Percentiles rank a stretch among this genome's conserved stretches.
Conservation (phyloP, 495 filamentous ascomycete genomes). For the Schizothecium vesticola region DNA sequence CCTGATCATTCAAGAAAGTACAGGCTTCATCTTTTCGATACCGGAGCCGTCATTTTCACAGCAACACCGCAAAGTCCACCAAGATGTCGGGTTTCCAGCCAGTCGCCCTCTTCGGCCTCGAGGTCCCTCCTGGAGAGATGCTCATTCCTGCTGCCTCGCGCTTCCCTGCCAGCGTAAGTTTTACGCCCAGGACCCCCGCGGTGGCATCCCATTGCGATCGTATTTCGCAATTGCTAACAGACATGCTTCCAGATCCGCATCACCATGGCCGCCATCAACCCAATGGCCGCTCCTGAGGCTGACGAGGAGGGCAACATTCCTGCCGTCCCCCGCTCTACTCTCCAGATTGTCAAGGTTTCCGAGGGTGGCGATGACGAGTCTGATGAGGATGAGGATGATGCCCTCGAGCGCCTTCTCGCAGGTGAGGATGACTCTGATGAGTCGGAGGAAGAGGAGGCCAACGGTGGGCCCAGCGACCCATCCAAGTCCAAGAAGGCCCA, state of each 20-base stretch:
- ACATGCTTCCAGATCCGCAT: constrained; percentile 67
- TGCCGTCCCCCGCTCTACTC: constrained; percentile 66
- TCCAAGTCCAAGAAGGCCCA: constrained; percentile 78
- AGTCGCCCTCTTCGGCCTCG: constrained; percentile 82
- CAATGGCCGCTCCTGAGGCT: constrained; percentile 64
- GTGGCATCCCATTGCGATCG: neutral
- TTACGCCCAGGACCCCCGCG: neutral
- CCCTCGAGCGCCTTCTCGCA: constrained; percentile 47
- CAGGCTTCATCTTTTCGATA: neutral
- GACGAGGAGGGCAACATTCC: constrained; percentile 57
- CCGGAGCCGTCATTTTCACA: neutral
- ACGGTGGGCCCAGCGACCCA: constrained; percentile 86
- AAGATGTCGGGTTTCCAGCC: constrained; percentile 46
- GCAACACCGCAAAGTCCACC: constrained; percentile 3
- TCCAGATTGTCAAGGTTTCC: constrained; percentile 77
- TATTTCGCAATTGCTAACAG: neutral
- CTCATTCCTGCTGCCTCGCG: constrained; percentile 68
- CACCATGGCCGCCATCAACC: constrained; percentile 97
- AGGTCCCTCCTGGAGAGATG: constrained; percentile 73
- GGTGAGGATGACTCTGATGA: constrained; percentile 53
- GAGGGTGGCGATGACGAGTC: constrained; percentile 49
- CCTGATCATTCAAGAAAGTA: neutral
- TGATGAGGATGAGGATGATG: constrained; percentile 55
- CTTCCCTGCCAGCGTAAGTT: constrained; percentile 75
- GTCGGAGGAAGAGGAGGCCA: constrained; percentile 55